Evolutionary conservation across 2,329 filamentous ascomycete genomes (phyloP), one percentile per base, ranked within the genome.

Genomic region (Paecilomyces sp.): DNA sequence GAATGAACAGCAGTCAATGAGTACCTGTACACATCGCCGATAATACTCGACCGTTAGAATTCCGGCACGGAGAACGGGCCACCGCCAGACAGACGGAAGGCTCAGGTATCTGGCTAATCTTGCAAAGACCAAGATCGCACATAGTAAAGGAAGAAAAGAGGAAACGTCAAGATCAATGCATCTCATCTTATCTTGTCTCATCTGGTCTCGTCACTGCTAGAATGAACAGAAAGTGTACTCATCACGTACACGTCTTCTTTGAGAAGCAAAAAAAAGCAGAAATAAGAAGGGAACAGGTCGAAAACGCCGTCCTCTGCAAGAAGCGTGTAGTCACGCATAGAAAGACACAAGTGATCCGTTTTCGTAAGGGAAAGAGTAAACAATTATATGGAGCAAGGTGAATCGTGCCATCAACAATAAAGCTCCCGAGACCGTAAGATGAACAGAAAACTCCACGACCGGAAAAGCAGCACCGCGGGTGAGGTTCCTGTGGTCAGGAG

Each of bases 231-330:
- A 53, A 30, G 51, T n/a, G 22, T n/a, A 53, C 51, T 25, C 51
- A 22, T 53, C 0, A 25, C 22, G 28, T 15, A 25, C 24, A 25
- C 51, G 51, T 28, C 51, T 53, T 53, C 51, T 53, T 24, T 28
- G 51, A 25, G 24, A 53, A 25, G 51, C 24, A 22, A 30, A 30
- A 7, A 41, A 56, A 56, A 47, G 33, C 15, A 22, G n/a, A 25
- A 41, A 18, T 13, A 47, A 56, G 36, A 41, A 28, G 25, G n/a
- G 11, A 56, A 24, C 22, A 28, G 22, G 15, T 30, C 51, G 22
- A 59, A 59, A 67, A 68, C 66, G 66, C 66, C 66, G 59, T 60
- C 58, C 62, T 61, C 64, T 67, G 66, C 66, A 67, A 67, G 60
- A 57, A 58, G 51, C 22, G 11, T 11, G 51, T 53, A 11, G 12